Evolutionary conservation across 2,329 filamentous ascomycete species (phyloP).

Genomic region (Claviceps cyperi): DNA sequence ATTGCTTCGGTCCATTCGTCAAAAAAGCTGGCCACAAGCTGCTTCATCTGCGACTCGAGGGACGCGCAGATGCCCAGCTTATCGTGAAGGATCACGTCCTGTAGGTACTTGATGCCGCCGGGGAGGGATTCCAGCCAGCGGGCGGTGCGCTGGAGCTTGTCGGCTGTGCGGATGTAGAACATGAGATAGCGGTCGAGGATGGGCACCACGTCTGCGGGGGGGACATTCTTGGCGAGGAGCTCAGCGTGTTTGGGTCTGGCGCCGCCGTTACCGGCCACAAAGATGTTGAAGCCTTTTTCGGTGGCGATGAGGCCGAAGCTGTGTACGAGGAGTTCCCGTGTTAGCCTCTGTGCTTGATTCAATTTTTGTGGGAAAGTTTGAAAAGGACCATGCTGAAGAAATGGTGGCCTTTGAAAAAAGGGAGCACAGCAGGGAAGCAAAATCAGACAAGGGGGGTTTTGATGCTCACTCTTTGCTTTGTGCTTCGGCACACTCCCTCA

Average conservation of each 20-base stretch:
- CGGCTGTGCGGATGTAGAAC: constrained; percentile 87
- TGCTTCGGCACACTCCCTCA: constrained; percentile 85
- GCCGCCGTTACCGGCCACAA: constrained; percentile 78
- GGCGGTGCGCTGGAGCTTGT: constrained; percentile 78
- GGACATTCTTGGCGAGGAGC: constrained; percentile 73
- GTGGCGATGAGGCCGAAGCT: constrained; percentile 84
- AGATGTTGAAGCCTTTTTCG: constrained; percentile 88
- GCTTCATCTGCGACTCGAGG: constrained; percentile 77
- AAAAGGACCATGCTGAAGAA: neutral
- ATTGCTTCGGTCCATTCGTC: constrained; percentile 86
- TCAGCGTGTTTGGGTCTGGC: constrained; percentile 73
- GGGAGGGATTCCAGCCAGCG: constrained; percentile 77
- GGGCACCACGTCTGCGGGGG: constrained; percentile 66
- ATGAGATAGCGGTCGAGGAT: constrained; percentile 81
- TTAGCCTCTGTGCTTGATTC: neutral
- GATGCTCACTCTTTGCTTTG: constrained; percentile 72
- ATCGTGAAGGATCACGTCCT: constrained; percentile 71
- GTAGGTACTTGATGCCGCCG: constrained; percentile 70
- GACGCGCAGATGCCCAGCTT: constrained; percentile 73
- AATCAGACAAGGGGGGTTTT: neutral
- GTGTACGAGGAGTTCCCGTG: neutral
- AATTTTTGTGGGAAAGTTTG: no score
- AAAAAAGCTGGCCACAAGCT: constrained; percentile 71
- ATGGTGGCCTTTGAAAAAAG: neutral
- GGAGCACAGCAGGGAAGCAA: neutral